Evolutionary conservation across 371 early-diverging fungal species (phyloP).

Genomic region (Mortierella sp.): DNA sequence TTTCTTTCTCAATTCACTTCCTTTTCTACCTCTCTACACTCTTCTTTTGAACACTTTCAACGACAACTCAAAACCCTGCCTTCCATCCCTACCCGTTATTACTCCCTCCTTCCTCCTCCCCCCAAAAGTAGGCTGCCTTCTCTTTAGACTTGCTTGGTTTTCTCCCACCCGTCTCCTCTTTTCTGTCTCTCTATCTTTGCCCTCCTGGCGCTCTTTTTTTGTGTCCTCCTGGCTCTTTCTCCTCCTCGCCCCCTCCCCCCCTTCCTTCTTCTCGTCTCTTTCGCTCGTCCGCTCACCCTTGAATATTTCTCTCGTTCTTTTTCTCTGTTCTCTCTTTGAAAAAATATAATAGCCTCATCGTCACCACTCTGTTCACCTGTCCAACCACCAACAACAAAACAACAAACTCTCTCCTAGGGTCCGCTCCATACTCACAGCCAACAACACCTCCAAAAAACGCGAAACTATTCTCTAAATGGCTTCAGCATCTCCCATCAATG

Average conservation of each 20-base stretch:
- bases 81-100: background rate
- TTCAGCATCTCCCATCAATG: constrained; percentile 30
- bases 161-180: constrained; percentile 5
- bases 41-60: too few species aligned
- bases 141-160: background rate
- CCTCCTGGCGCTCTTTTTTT: too few species aligned
- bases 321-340: background rate
- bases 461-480: constrained; percentile 18
- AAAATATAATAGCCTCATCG: background rate
- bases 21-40: background rate
- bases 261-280: background rate
- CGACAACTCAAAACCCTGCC: too few species aligned
- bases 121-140: too few species aligned
- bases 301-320: background rate
- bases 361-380: background rate
- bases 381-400: constrained; percentile 5
- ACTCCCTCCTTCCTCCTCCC: background rate
- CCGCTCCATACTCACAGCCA: background rate
- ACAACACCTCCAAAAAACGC: background rate
- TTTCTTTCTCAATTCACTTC: background rate
- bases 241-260: background rate
- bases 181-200: constrained; percentile 3
- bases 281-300: background rate
- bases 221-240: background rate
- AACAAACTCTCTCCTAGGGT: background rate